phyloP scores from a whole-genome alignment of 2,329 filamentous ascomycete species.

The Davidsoniella eucalypti region DNA sequence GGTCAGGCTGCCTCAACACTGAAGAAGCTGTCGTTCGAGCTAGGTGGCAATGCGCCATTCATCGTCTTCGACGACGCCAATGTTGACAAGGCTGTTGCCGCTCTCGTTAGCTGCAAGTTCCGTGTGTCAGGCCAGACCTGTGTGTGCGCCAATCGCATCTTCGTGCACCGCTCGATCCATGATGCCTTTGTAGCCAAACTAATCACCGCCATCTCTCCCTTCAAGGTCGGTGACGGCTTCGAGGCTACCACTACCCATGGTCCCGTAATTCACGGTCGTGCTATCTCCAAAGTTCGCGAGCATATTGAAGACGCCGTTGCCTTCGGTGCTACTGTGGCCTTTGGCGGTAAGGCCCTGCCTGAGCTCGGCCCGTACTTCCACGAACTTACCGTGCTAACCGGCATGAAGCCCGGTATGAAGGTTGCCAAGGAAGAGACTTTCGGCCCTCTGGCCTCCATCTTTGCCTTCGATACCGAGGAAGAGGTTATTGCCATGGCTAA shows the following conservation, averaged over 20 bases:
- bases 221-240: slow-evolving; percentile 42
- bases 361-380: slow-evolving; percentile 53
- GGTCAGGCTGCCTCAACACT: slow-evolving; percentile 51
- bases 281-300: slow-evolving; percentile 41
- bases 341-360: slow-evolving; percentile 40
- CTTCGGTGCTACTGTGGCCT: slow-evolving; percentile 41
- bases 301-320: slow-evolving; percentile 46
- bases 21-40: slow-evolving; percentile 60
- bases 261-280: slow-evolving; percentile 48
- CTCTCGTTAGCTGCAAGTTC: slow-evolving; percentile 55
- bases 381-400: slow-evolving; percentile 49
- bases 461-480: slow-evolving; percentile 51
- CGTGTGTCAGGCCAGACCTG: slow-evolving; percentile 58
- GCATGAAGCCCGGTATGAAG: slow-evolving; percentile 50
- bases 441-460: slow-evolving; percentile 52
- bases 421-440: slow-evolving; percentile 56
- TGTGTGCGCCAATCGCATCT: slow-evolving; percentile 45
- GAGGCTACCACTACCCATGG: slow-evolving; percentile 40
- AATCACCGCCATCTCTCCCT: slow-evolving; percentile 35
- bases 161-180: slow-evolving; percentile 42
- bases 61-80: slow-evolving; percentile 64
- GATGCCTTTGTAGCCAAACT: slow-evolving; percentile 35
- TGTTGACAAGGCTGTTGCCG: slow-evolving; percentile 47
- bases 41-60: slow-evolving; percentile 60
- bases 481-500: slow-evolving; percentile 54